These are phyloP conservation scores for Colletotrichum cordylinicola DNA, from an alignment of 2,329 filamentous ascomycete genomes.

Conservation along the genomic window DNA sequence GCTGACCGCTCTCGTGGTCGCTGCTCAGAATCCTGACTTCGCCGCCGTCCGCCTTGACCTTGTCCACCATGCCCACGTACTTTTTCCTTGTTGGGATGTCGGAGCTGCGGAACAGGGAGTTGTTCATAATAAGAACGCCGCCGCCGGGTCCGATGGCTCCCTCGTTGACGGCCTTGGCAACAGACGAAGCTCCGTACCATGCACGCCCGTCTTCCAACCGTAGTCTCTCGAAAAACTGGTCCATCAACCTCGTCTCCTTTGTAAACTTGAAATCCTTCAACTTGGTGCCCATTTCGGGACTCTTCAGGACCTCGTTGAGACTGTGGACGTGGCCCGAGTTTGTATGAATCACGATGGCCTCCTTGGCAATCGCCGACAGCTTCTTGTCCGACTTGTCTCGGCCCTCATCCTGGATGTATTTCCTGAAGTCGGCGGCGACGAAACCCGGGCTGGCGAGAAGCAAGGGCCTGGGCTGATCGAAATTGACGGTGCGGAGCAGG, in stretches of 20 bases:
- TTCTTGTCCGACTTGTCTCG: constrained; percentile 69
- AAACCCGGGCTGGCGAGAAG: constrained; percentile 91
- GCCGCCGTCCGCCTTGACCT: constrained; percentile 84
- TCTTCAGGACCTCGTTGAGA: constrained; percentile 85
- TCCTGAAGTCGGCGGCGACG: constrained; percentile 79
- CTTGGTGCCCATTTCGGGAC: constrained; percentile 75
- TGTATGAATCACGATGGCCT: constrained; percentile 79
- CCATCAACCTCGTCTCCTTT: constrained; percentile 82
- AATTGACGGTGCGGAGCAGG: constrained; percentile 79
- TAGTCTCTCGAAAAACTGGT: constrained; percentile 79
- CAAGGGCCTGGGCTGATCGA: constrained; percentile 72
- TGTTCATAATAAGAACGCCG: constrained; percentile 84
- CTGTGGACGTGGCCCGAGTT: constrained; percentile 87
- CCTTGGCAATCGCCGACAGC: constrained; percentile 65
- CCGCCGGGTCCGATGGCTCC: constrained; percentile 89
- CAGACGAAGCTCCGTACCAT: constrained; percentile 87
- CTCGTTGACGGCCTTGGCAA: constrained; percentile 81
- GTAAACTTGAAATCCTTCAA: constrained; percentile 90
- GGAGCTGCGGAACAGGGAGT: constrained; percentile 84
- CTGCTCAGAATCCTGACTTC: constrained; percentile 90
- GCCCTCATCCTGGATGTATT: constrained; percentile 70
- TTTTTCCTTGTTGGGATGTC: constrained; percentile 77
- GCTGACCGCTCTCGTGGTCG: constrained; percentile 90
- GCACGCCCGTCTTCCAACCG: constrained; percentile 86
- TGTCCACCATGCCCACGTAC: constrained; percentile 87